Conservation (phyloP, 1,284 basidiomycete species). For the Ceratobasidium sp. region DNA sequence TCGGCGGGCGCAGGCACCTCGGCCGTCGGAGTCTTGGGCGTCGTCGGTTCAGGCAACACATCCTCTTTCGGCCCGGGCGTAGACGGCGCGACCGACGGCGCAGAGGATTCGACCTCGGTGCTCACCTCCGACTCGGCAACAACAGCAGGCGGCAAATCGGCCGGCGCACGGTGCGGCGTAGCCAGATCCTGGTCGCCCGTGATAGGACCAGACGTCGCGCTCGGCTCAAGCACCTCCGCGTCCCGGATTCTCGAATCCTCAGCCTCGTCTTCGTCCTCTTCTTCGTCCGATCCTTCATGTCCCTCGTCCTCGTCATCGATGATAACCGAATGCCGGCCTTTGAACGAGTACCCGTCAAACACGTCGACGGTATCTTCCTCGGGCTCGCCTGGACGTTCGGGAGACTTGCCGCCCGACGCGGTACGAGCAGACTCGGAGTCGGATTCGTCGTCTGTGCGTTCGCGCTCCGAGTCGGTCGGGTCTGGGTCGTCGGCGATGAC, state of each 20-base stretch:
- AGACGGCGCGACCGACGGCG: not conserved
- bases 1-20: constrained; percentile 5
- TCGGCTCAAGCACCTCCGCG: constrained; percentile 56
- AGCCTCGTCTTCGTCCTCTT: constrained; percentile 60
- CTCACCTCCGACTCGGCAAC: constrained; percentile 6
- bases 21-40: constrained; percentile 21
- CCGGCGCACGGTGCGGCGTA: constrained; percentile 34
- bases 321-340: constrained; percentile 82
- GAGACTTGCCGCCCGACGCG: constrained; percentile 77
- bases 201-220: constrained; percentile 38
- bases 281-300: constrained; percentile 60
- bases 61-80: constrained; percentile 31
- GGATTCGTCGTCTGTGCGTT: constrained; percentile 47
- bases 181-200: constrained; percentile 43
- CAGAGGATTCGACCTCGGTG: constrained; percentile 8
- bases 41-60: constrained; percentile 14
- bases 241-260: constrained; percentile 48
- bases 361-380: constrained; percentile 72
- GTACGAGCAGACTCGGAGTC: constrained; percentile 53
- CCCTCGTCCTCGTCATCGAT: constrained; percentile 73
- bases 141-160: constrained; percentile 19
- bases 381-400: constrained; percentile 50
- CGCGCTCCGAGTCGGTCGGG: constrained; percentile 62
- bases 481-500: constrained; percentile 76
- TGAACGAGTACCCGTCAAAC: constrained; percentile 91